Evolutionary conservation across 2,329 filamentous ascomycete species (phyloP), one percentile per base, ranked within the genome.

Genomic region (Diatrype stigma): DNA sequence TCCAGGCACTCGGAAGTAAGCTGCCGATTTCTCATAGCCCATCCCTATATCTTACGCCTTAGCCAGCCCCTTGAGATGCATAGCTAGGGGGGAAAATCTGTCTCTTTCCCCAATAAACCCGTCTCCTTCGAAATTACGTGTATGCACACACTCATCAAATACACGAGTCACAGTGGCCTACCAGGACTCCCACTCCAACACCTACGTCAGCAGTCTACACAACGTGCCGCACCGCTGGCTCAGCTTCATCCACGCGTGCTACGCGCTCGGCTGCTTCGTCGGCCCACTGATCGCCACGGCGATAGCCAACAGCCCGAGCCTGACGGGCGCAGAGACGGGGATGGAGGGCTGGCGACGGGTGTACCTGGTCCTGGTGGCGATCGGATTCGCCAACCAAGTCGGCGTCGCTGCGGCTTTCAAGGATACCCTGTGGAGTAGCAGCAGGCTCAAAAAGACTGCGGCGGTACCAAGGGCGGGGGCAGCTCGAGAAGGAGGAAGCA

Each of bases 191-290:
- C 80, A 85, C 21, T 76, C 78, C 1, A 86, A 87, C 51, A 80
- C 81, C 0, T 86, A 81, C 51, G 81, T 85, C 1, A 73, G 77
- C 0, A 70, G 73, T 0, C 63, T 77, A 1, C 72, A 73, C 10
- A 70, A 70, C 16, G 68, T 66, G 0, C 77, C 81, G 0, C 81
- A 86, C 59, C 69, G 81, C 4, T 85, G 81, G 78, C 69, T 86
- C 0, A 79, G 81, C 0, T 79, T 85, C 49, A 83, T 86, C 16
- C 84, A 86, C 54, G 83, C 81, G 8, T 82, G 81, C 73, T 86
- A 83, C 57, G 72, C 72, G 59, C 73, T 77, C 0, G 82, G 83
- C 0, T 78, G 77, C 45, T 70, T 86, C 2, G 71, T 81, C 3
- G 77, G 75, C 0, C 82, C 82, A 0, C 80, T 86, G 45, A 73